Conservation (phyloP, 106 monocot species). For the Cymbidium sinense region DNA sequence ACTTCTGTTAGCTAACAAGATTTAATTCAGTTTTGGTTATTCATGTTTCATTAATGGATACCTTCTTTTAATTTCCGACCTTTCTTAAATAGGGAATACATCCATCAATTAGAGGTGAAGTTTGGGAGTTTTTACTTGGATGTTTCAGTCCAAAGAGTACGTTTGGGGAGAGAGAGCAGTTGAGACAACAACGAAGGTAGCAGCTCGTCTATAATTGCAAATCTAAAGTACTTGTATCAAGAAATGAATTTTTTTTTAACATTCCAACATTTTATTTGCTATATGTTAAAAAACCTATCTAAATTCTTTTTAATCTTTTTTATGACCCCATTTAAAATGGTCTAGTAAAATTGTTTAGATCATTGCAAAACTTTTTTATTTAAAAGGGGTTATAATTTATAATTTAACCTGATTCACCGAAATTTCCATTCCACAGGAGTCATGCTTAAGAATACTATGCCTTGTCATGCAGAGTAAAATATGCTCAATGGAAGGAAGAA, state of each 20-base stretch:
- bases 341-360: not conserved
- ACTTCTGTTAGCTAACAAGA: not conserved
- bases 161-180: constrained; percentile 67
- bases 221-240: not conserved
- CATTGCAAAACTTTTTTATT: not conserved
- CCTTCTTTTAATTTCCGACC: not conserved
- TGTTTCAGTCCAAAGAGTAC: constrained; percentile 88
- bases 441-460: not conserved
- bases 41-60: not conserved
- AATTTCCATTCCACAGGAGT: not conserved
- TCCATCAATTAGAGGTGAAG: constrained; percentile 93
- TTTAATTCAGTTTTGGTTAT: not conserved
- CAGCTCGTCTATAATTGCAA: not conserved
- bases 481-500: constrained; percentile 77
- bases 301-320: not conserved
- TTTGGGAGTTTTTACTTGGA: constrained; percentile 97
- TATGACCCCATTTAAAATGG: not conserved
- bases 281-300: not conserved
- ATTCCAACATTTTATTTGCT: not conserved
- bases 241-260: not conserved
- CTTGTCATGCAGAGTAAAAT: constrained; percentile 49
- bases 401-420: not conserved
- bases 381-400: not conserved
- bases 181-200: constrained; percentile 81
- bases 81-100: constrained; percentile 66